These are phyloP conservation scores for Microstegium vimineum DNA, from an alignment of 176 grass and related monocot genomes.

Conservation along the genomic window DNA sequence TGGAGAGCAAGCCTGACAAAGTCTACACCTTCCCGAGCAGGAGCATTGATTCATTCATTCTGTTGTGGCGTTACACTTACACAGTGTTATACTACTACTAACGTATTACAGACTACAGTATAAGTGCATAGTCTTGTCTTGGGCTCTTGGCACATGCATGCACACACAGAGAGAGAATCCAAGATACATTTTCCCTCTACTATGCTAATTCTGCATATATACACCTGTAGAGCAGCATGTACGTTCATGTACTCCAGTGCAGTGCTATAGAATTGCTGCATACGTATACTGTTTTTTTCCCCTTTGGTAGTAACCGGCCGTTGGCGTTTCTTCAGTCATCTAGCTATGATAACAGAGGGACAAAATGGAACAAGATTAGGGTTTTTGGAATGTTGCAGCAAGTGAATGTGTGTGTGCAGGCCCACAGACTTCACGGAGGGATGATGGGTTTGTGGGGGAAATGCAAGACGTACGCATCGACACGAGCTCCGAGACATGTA, in stretches of 20 bases:
- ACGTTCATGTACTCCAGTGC: neutral
- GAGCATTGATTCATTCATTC: slow-evolving; percentile 30
- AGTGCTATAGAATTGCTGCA: neutral
- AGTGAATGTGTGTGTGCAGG: neutral
- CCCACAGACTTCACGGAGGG: neutral
- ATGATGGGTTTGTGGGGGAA: slow-evolving; percentile 34
- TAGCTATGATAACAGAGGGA: neutral
- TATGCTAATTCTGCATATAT: neutral
- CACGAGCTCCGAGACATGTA: slow-evolving; percentile 40
- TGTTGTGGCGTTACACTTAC: slow-evolving; percentile 1
- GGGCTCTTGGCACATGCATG: too few species aligned
- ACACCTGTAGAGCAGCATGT: neutral
- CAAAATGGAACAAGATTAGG: neutral
- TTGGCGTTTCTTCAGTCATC: neutral
- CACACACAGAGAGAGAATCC: neutral
- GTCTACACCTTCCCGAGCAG: slow-evolving; percentile 9
- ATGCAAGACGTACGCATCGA: slow-evolving; percentile 27
- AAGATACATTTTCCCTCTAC: neutral
- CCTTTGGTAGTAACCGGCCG: neutral
- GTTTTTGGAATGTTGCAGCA: slow-evolving; percentile 19
- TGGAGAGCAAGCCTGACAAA: neutral
- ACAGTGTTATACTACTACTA: slow-evolving; percentile 18
- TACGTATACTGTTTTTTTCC: neutral
- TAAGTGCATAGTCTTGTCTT: neutral
- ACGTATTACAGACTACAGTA: neutral